These are phyloP conservation scores for Keithomyces neogunnii DNA, from an alignment of 2,329 filamentous ascomycete genomes.

Conservation along the genomic window DNA sequence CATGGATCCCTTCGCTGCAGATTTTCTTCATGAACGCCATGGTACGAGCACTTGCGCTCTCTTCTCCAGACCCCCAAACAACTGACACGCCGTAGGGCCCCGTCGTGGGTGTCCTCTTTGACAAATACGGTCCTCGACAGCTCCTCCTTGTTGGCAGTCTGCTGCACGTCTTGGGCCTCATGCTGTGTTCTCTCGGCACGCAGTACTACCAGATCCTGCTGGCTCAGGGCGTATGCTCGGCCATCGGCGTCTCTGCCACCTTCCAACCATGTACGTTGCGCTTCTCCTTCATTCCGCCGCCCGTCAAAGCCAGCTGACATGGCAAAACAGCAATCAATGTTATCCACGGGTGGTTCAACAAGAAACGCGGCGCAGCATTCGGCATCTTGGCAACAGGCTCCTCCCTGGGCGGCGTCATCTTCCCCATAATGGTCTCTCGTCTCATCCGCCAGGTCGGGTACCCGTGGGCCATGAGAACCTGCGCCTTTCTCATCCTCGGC, in stretches of 20 bases:
- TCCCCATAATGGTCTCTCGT: conserved; percentile 23
- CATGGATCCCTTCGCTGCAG: conserved; percentile 49
- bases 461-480: conserved; percentile 23
- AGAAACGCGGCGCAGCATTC: conserved; percentile 15
- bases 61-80: neutral
- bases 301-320: neutral
- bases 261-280: conserved; percentile 14
- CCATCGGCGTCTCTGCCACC: conserved; percentile 19
- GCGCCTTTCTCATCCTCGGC: conserved; percentile 15
- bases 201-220: conserved; percentile 27
- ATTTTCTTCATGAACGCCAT: conserved; percentile 39
- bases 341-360: conserved; percentile 16
- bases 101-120: conserved; percentile 49
- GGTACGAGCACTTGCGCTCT: neutral
- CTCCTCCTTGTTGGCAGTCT: conserved; percentile 41
- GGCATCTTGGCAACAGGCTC: conserved; percentile 19
- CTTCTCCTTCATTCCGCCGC: neutral
- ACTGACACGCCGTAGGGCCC: conserved; percentile 29
- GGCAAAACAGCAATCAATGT: conserved; percentile 12
- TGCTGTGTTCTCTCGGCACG: conserved; percentile 44
- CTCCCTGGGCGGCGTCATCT: conserved; percentile 22
- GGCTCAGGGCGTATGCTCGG: conserved; percentile 22
- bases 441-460: conserved; percentile 22
- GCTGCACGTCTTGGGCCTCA: conserved; percentile 47
- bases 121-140: conserved; percentile 49